These are phyloP conservation scores for Malassezia equina DNA, from an alignment of 1,284 basidiomycete genomes.

Conservation along the genomic window DNA sequence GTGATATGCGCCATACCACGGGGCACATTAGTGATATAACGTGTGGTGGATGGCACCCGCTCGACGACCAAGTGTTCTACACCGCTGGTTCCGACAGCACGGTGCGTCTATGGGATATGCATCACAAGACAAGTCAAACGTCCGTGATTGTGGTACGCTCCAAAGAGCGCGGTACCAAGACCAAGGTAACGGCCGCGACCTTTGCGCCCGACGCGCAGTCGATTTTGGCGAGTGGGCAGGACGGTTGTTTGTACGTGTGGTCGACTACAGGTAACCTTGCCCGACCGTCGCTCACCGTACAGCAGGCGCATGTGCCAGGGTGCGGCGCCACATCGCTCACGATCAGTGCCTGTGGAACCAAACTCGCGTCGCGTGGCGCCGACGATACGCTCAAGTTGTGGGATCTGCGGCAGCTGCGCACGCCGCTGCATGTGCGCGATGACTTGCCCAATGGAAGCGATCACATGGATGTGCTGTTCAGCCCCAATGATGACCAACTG, in stretches of 20 bases:
- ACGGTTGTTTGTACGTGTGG: constrained; percentile 89
- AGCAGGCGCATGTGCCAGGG: constrained; percentile 71
- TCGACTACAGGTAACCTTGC: constrained; percentile 80
- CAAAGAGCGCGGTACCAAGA: constrained; percentile 86
- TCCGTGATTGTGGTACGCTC: constrained; percentile 89
- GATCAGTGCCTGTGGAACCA: constrained; percentile 72
- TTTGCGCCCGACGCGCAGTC: constrained; percentile 13
- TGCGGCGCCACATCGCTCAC: constrained; percentile 72
- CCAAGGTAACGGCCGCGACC: constrained; percentile 63
- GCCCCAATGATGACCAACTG: constrained; percentile 67
- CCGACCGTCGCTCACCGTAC: constrained; percentile 70
- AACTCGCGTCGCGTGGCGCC: constrained; percentile 67
- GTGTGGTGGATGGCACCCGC: constrained; percentile 82
- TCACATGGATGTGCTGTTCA: constrained; percentile 82
- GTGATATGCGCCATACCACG: constrained; percentile 92
- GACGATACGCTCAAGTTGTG: constrained; percentile 93
- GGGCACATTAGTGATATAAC: constrained; percentile 89
- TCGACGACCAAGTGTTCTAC: constrained; percentile 68
- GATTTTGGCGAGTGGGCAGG: constrained; percentile 61
- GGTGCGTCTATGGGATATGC: constrained; percentile 89
- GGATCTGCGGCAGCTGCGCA: constrained; percentile 80
- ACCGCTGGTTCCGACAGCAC: constrained; percentile 92
- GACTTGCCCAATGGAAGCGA: constrained; percentile 70
- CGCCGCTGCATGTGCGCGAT: constrained; percentile 61
- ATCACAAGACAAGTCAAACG: constrained; percentile 78